Evolutionary conservation across 2,329 filamentous ascomycete species (phyloP).

Genomic region (Neopestalotiopsis rosae): DNA sequence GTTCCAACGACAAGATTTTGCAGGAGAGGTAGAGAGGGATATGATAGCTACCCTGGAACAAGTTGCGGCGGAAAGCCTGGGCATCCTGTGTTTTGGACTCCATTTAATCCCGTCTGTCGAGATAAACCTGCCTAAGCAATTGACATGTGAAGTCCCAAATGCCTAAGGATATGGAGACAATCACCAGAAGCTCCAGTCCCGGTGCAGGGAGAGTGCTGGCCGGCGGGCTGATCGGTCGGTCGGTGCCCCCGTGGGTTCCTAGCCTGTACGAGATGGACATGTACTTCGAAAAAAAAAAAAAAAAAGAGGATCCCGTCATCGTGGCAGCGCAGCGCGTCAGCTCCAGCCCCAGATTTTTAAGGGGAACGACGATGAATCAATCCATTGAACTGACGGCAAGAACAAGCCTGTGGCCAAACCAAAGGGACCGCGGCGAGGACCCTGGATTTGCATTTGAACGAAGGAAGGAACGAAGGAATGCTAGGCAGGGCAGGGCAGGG

Average conservation of each 20-base stretch:
- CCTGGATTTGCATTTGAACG: no score
- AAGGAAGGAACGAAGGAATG: no score
- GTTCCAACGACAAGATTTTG: no score
- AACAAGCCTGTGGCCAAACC: not conserved
- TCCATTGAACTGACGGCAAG: not conserved
- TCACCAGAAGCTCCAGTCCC: not conserved
- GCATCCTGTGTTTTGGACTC: no score
- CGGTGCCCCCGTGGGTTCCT: not conserved
- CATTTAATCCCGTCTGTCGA: not conserved
- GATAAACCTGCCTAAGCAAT: not conserved
- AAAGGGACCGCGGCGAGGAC: no score
- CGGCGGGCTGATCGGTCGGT: not conserved
- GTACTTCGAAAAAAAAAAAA: not conserved
- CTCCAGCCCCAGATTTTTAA: slow-evolving; percentile 9
- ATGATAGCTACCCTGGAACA: no score
- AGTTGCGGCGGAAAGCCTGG: no score
- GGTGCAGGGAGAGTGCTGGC: not conserved
- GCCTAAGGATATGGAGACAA: not conserved
- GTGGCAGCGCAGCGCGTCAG: slow-evolving; percentile 16
- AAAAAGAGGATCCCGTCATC: slow-evolving; percentile 9
- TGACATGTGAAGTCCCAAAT: not conserved
- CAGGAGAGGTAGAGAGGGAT: no score
- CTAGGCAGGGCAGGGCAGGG: no score
- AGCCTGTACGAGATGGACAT: not conserved
- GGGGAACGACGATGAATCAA: not conserved